phyloP scores from a whole-genome alignment of 768 basidiomycete genomes.

The Serendipita indica region DNA sequence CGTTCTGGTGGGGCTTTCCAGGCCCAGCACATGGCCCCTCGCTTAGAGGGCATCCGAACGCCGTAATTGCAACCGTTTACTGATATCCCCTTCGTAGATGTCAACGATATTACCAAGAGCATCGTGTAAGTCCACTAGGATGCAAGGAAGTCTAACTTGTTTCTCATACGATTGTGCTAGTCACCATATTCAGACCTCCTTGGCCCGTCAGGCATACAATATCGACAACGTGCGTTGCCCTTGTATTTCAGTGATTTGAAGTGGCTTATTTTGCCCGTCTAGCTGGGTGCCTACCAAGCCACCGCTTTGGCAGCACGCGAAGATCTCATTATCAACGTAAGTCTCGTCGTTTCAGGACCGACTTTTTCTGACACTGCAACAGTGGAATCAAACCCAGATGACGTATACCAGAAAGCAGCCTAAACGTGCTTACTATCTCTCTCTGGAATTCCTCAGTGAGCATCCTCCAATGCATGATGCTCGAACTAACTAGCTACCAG shows the following conservation, averaged over 20 bases:
- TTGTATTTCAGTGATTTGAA: not conserved
- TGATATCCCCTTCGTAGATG: conserved; percentile 29
- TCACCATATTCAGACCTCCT: conserved; percentile 36
- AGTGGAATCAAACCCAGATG: conserved; percentile 76
- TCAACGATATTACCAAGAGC: conserved; percentile 49
- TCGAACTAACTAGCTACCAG: conserved; percentile 11
- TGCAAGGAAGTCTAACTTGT: not conserved
- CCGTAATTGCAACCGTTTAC: conserved; percentile 8
- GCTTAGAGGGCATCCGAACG: conserved; percentile 12
- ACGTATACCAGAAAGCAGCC: conserved; percentile 67
- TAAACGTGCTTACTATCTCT: conserved; percentile 89
- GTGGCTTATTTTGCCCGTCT: not conserved
- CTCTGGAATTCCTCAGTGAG: conserved; percentile 82
- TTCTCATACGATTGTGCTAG: not conserved
- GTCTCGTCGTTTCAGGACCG: not conserved
- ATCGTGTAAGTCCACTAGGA: conserved; percentile 54
- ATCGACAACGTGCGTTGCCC: conserved; percentile 34
- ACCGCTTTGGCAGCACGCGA: conserved; percentile 79
- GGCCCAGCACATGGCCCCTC: not conserved
- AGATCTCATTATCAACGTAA: conserved; percentile 52
- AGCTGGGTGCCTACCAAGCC: conserved; percentile 84
- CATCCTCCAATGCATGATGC: conserved; percentile 35
- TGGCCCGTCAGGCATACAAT: conserved; percentile 85
- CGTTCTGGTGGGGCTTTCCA: not conserved
- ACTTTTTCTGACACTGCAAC: not conserved